A percentile compares a stretch with the other conserved stretches of the same genome.
phyloP scores from a whole-genome alignment of 2,329 filamentous ascomycete species.

The Scedosporium boydii region DNA sequence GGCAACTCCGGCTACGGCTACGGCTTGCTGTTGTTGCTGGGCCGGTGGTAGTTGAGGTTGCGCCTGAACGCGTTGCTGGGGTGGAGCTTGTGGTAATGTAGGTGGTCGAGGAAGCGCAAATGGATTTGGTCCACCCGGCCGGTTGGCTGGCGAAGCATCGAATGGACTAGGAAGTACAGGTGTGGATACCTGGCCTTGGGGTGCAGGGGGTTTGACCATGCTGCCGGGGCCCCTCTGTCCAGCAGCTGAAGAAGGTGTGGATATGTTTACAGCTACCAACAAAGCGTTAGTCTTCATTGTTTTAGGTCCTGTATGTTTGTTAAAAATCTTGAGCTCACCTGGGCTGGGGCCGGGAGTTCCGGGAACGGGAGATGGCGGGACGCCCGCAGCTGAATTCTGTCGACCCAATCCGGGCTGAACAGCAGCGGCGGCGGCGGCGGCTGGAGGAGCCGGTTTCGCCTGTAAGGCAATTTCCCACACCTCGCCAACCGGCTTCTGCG shows the following conservation, averaged over 20 bases:
- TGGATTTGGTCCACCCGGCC: slow-evolving; percentile 16
- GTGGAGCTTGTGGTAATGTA: not conserved
- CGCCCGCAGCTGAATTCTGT: not conserved
- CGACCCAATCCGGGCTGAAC: not conserved
- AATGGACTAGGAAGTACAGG: slow-evolving; percentile 9
- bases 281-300: not conserved
- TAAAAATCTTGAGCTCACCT: not conserved
- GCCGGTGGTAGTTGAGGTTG: not conserved
- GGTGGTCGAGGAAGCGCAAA: slow-evolving; percentile 14
- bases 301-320: not conserved
- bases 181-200: not conserved
- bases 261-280: not conserved
- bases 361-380: not conserved
- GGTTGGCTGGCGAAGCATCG: slow-evolving; percentile 11
- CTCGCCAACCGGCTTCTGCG: slow-evolving; percentile 71
- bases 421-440: not conserved
- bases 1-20: not conserved
- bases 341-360: not conserved
- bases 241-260: not conserved
- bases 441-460: slow-evolving; percentile 14
- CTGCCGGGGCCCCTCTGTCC: not conserved
- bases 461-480: slow-evolving; percentile 76
- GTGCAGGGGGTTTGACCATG: not conserved
- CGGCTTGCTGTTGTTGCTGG: slow-evolving; percentile 8
- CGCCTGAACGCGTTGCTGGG: not conserved